Evolutionary conservation across 352 stramenopile species (phyloP).

Genomic region (Achlya hypogyna): DNA sequence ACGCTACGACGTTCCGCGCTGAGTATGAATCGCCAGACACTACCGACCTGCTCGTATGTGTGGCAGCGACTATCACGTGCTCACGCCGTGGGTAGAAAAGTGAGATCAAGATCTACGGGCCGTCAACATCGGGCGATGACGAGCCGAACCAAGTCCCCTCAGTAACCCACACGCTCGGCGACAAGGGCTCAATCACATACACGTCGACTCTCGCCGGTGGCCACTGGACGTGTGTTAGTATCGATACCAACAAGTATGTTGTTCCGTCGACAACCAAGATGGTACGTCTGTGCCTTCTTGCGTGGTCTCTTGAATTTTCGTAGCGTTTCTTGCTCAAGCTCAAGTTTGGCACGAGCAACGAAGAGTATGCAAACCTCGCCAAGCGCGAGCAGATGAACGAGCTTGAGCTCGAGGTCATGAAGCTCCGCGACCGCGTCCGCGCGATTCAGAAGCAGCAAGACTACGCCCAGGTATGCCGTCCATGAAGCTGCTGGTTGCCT

Average conservation of each 20-base stretch:
- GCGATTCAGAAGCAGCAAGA: slow-evolving; percentile 77
- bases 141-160: slow-evolving; percentile 27
- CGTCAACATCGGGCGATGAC: slow-evolving; percentile 28
- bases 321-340: slow-evolving; percentile 65
- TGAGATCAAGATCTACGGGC: slow-evolving; percentile 47
- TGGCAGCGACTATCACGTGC: background rate
- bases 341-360: slow-evolving; percentile 51
- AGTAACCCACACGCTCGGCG: background rate
- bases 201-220: slow-evolving; percentile 54
- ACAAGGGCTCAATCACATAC: slow-evolving; percentile 51
- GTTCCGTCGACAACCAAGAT: slow-evolving; percentile 49
- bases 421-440: slow-evolving; percentile 66
- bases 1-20: slow-evolving; percentile 58
- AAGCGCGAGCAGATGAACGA: slow-evolving; percentile 80
- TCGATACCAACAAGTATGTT: slow-evolving; percentile 56
- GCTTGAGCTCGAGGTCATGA: slow-evolving; percentile 67
- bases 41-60: slow-evolving; percentile 48
- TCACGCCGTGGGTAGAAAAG: slow-evolving; percentile 45
- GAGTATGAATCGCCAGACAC: slow-evolving; percentile 84
- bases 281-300: slow-evolving; percentile 25
- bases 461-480: slow-evolving; percentile 56
- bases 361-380: slow-evolving; percentile 74
- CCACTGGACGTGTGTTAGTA: slow-evolving; percentile 65
- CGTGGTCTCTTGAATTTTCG: background rate
- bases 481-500: background rate